Evolutionary conservation across 2,329 filamentous ascomycete genomes (phyloP).

Genomic region (Ceratocystis ficicola): DNA sequence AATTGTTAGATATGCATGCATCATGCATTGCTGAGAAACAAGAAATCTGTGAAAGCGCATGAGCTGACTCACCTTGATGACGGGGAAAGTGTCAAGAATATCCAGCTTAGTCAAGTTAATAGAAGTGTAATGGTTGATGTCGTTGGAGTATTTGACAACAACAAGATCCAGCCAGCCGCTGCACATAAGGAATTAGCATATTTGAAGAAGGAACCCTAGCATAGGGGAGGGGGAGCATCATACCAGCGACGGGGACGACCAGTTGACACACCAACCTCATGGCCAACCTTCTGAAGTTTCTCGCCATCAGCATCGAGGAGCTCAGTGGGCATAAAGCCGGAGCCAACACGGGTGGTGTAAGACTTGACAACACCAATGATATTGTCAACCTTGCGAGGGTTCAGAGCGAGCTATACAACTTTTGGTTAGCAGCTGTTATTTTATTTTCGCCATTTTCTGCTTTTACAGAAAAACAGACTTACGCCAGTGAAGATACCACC

Average conservation of each 20-base stretch:
- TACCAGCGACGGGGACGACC: conserved; percentile 22
- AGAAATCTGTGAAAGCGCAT: not conserved
- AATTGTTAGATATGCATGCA: not conserved
- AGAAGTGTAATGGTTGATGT: conserved; percentile 40
- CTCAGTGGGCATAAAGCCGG: conserved; percentile 53
- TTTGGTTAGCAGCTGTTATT: conserved; percentile 11
- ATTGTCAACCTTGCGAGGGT: conserved; percentile 44
- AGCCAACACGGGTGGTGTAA: conserved; percentile 48
- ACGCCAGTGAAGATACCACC: conserved; percentile 26
- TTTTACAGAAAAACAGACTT: conserved; percentile 8
- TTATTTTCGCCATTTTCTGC: not conserved
- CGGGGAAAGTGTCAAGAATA: conserved; percentile 60
- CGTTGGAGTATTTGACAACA: conserved; percentile 50
- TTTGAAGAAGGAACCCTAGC: not conserved
- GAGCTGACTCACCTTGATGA: conserved; percentile 42
- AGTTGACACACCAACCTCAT: conserved; percentile 27
- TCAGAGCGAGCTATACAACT: conserved; percentile 24
- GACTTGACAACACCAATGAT: conserved; percentile 53
- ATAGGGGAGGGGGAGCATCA: not conserved
- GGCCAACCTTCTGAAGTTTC: conserved; percentile 36
- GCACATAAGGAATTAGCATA: not conserved
- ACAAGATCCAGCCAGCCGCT: conserved; percentile 51
- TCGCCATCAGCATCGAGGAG: conserved; percentile 31
- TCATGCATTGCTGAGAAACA: conserved; percentile 10
- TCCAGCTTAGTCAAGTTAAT: conserved; percentile 47